Conservation (phyloP, 306 rosid species). For the Leucaena leucocephala region DNA sequence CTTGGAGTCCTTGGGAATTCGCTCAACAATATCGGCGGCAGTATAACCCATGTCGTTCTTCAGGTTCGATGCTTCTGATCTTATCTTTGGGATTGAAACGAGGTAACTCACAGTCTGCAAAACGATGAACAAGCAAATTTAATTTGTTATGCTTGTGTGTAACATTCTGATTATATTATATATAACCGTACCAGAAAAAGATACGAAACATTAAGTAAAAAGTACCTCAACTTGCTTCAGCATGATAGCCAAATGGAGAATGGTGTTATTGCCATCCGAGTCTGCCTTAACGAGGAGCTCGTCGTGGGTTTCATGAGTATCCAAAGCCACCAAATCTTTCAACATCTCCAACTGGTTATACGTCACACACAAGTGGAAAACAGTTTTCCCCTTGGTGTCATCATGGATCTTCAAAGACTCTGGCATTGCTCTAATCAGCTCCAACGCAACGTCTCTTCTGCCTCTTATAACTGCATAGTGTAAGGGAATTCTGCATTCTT, state of each 20-base stretch:
- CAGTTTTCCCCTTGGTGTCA: slow-evolving; percentile 1
- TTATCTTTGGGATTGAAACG: neutral
- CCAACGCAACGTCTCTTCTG: neutral
- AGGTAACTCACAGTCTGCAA: slow-evolving; percentile 2
- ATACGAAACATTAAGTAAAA: neutral
- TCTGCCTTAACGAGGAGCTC: neutral
- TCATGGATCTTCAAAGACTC: neutral
- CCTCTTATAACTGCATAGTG: slow-evolving; percentile 34
- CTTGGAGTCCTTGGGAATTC: neutral
- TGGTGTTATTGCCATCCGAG: too few relatives aligned
- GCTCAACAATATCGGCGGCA: neutral
- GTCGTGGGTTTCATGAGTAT: neutral
- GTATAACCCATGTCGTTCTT: neutral
- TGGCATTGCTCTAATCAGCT: neutral
- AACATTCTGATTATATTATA: neutral
- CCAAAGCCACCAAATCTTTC: neutral
- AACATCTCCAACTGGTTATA: neutral
- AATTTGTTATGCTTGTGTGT: neutral
- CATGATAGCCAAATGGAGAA: too few relatives aligned
- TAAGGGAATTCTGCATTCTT: slow-evolving; percentile 11
- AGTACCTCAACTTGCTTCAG: too few relatives aligned
- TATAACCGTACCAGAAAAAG: neutral
- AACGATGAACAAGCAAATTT: neutral
- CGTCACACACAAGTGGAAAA: slow-evolving; percentile 30
- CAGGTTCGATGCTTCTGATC: neutral